Percentiles rank a stretch among this genome's conserved stretches.
These are phyloP conservation scores for Penicillium glabrum DNA, from an alignment of 2,329 filamentous ascomycete species.

Conservation along the genomic window DNA sequence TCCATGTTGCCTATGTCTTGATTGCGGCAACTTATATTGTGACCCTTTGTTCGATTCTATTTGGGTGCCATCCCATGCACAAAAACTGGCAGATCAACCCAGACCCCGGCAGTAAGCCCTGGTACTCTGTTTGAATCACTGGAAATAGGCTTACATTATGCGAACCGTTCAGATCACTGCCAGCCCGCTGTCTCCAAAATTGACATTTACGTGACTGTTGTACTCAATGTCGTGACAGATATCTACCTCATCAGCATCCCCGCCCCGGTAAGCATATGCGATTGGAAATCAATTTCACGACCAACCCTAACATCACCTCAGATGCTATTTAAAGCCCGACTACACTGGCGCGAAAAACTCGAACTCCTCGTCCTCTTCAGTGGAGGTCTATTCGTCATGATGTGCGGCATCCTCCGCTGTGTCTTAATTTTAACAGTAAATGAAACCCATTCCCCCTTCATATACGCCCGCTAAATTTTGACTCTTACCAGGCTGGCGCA, in stretches of 20 bases:
- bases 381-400: constrained; percentile 57
- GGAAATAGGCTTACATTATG: background rate
- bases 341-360: constrained; percentile 53
- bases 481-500: constrained; percentile 28
- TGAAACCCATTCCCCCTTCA: background rate
- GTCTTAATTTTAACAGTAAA: constrained; percentile 49
- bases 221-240: constrained; percentile 57
- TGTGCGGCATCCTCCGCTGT: constrained; percentile 55
- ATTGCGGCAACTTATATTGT: constrained; percentile 52
- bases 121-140: background rate
- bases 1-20: constrained; percentile 53
- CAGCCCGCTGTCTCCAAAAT: constrained; percentile 53
- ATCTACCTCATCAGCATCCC: constrained; percentile 61
- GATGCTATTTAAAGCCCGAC: constrained; percentile 55
- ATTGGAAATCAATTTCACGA: background rate
- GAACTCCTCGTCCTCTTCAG: constrained; percentile 56
- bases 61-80: constrained; percentile 54
- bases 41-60: constrained; percentile 51
- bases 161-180: constrained; percentile 41
- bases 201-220: constrained; percentile 53
- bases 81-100: constrained; percentile 62
- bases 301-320: constrained; percentile 22
- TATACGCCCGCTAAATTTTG: background rate
- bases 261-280: constrained; percentile 46
- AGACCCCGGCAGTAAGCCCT: constrained; percentile 53